Evolutionary conservation across 176 grass and related monocot species (phyloP), one percentile per base, ranked within the genome.

Genomic region (Juncus effusus): DNA sequence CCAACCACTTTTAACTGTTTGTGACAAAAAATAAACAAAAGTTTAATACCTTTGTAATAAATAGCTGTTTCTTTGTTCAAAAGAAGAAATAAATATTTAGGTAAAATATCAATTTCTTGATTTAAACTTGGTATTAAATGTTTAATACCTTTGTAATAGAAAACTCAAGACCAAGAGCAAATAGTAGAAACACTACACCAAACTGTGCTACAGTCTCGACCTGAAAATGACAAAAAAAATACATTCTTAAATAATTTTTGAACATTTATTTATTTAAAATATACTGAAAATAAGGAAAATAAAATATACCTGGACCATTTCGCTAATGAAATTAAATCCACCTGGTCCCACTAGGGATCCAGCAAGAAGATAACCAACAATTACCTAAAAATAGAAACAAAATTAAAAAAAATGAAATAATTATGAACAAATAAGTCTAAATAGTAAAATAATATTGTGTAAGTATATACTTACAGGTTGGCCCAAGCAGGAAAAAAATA

Each of bases 151-250:
- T 99, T 62, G 94, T 69, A 57, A 89, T 50, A 52, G 95, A 99
- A 87, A 99, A 99, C 51, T 99, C 95, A 13, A 99, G 95, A 58
- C 95, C 95, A 50, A 99, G 77, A 56, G 95, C 95, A 36, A 99
- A 99, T 72, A 99, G 95, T 62, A 99, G 95, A 99, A 99, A 99
- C 8, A 94, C 89, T 45, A 99, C 95, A 75, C 95, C 95, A 87
- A 99, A 99, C 4, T 99, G 95, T 54, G 95, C 95, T 86, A 99
- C 85, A 49, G 95, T 99, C 76, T 99, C 95, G 73, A 99, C 95
- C 95, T 99, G 65, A 51, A 84, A 60, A 64, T 67, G 59, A 61
- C 84, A 54, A 63, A 12, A 73, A 50, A 3, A 62, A 49, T 11
- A 51, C 42, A 14, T 13, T 16, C 15, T 28, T 28, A 28, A 28